Conservation (phyloP, 2,329 filamentous ascomycete species). For the Fusarium scirpi region DNA sequence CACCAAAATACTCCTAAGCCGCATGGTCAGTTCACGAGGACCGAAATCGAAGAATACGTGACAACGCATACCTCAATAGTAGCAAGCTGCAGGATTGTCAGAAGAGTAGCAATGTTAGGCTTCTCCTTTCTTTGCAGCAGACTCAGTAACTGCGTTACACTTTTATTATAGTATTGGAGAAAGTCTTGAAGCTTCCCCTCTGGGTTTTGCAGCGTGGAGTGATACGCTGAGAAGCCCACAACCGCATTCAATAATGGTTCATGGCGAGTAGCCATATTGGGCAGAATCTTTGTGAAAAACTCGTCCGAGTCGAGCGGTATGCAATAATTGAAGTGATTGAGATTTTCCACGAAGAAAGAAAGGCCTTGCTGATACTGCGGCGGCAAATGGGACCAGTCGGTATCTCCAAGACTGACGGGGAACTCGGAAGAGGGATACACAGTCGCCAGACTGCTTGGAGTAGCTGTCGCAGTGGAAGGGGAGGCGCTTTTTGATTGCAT, state of each 20-base stretch:
- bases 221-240: constrained; percentile 90
- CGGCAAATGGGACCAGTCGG: constrained; percentile 70
- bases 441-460: constrained; percentile 50
- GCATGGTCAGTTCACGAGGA: constrained; percentile 19
- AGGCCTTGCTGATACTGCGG: constrained; percentile 83
- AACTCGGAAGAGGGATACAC: constrained; percentile 47
- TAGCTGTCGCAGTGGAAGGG: constrained; percentile 62
- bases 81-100: constrained; percentile 91
- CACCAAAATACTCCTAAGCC: constrained; percentile 87
- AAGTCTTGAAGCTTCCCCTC: constrained; percentile 83
- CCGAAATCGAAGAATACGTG: constrained; percentile 14
- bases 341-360: constrained; percentile 79
- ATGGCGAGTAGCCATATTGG: constrained; percentile 77
- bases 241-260: constrained; percentile 88
- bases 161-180: constrained; percentile 89
- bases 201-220: constrained; percentile 77
- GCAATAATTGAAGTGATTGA: constrained; percentile 86
- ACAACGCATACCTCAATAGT: constrained; percentile 81
- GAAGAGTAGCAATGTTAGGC: constrained; percentile 77
- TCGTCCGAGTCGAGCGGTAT: constrained; percentile 76
- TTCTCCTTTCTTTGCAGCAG: constrained; percentile 78
- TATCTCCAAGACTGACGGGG: constrained; percentile 43
- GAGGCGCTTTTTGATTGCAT: constrained; percentile 62
- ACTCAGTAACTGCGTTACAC: constrained; percentile 79
- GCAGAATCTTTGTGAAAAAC: constrained; percentile 79